These are phyloP conservation scores for Rutstroemia sp. DNA, from an alignment of 2,329 filamentous ascomycete species.

Conservation along the genomic window DNA sequence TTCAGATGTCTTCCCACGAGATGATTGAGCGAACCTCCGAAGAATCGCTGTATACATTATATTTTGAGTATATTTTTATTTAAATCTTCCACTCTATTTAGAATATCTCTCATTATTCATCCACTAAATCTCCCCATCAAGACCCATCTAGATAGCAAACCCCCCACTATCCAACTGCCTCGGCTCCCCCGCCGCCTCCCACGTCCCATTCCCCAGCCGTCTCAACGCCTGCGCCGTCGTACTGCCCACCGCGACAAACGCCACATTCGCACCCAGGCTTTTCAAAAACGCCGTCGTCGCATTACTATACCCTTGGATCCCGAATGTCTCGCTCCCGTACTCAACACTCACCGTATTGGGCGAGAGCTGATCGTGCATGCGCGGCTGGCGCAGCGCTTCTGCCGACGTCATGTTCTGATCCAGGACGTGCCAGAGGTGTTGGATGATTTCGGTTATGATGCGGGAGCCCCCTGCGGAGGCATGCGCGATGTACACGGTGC, in stretches of 20 bases:
- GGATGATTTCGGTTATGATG: slow-evolving; percentile 61
- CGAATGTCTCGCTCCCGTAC: slow-evolving; percentile 34
- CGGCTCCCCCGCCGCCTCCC: slow-evolving; percentile 72
- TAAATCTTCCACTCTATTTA: too few species aligned
- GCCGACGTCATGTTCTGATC: slow-evolving; percentile 46
- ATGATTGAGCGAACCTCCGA: too few species aligned
- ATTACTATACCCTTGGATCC: slow-evolving; percentile 44
- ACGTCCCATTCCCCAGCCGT: slow-evolving; percentile 50
- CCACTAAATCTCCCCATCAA: too few species aligned
- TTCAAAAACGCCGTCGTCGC: slow-evolving; percentile 51
- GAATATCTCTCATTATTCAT: too few species aligned
- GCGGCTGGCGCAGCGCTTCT: slow-evolving; percentile 47
- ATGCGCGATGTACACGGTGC: slow-evolving; percentile 51
- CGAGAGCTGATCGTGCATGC: slow-evolving; percentile 56
- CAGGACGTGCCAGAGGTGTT: slow-evolving; percentile 55
- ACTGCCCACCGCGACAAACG: slow-evolving; percentile 46
- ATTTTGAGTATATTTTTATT: too few species aligned
- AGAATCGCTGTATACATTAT: too few species aligned
- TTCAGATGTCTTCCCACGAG: too few species aligned
- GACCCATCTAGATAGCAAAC: too few species aligned
- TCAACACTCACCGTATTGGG: slow-evolving; percentile 54
- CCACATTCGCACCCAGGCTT: slow-evolving; percentile 51
- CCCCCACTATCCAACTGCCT: slow-evolving; percentile 59
- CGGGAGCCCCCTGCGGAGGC: slow-evolving; percentile 58
- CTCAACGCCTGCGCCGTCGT: slow-evolving; percentile 60